A percentile compares a stretch with the other conserved stretches of the same genome.
These are phyloP conservation scores for Sporothrix mexicana DNA, from an alignment of 2,329 filamentous ascomycete genomes.

Conservation along the genomic window DNA sequence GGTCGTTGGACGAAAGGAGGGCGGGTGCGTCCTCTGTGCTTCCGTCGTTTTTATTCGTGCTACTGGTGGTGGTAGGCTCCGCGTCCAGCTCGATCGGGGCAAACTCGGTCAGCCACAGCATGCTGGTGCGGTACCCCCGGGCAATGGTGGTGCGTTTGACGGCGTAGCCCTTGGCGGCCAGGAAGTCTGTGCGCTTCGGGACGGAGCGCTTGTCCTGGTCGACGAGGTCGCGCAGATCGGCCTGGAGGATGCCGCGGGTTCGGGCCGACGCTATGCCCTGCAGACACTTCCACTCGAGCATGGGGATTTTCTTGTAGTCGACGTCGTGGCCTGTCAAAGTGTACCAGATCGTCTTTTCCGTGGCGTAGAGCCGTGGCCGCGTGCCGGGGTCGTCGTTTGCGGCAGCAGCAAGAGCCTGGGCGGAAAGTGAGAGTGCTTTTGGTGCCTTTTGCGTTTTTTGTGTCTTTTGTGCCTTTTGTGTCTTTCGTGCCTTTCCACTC, in stretches of 20 bases:
- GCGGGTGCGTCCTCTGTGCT: neutral
- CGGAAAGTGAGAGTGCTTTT: neutral
- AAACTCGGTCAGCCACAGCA: constrained; percentile 64
- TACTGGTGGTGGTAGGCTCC: neutral
- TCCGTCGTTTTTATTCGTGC: neutral
- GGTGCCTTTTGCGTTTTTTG: neutral
- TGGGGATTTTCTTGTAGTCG: constrained; percentile 63
- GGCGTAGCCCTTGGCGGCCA: constrained; percentile 66
- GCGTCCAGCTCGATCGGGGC: constrained; percentile 53
- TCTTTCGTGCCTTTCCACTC: too few relatives aligned
- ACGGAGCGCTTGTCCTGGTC: constrained; percentile 69
- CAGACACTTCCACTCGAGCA: constrained; percentile 64
- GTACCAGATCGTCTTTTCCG: constrained; percentile 64
- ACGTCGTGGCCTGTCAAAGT: constrained; percentile 64
- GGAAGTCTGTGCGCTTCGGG: constrained; percentile 64
- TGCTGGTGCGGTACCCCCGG: constrained; percentile 65
- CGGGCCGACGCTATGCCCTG: constrained; percentile 62
- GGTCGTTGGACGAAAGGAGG: neutral
- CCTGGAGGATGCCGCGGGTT: constrained; percentile 63
- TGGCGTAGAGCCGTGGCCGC: constrained; percentile 53
- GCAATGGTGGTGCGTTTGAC: constrained; percentile 65
- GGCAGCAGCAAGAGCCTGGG: neutral
- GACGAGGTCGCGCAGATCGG: constrained; percentile 62
- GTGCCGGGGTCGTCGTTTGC: constrained; percentile 32
- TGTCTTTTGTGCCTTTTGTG: neutral